A percentile compares a stretch with the other conserved stretches of the same genome.
Evolutionary conservation across 2,329 filamentous ascomycete genomes (phyloP).

Genomic region (Monilinia fructigena): DNA sequence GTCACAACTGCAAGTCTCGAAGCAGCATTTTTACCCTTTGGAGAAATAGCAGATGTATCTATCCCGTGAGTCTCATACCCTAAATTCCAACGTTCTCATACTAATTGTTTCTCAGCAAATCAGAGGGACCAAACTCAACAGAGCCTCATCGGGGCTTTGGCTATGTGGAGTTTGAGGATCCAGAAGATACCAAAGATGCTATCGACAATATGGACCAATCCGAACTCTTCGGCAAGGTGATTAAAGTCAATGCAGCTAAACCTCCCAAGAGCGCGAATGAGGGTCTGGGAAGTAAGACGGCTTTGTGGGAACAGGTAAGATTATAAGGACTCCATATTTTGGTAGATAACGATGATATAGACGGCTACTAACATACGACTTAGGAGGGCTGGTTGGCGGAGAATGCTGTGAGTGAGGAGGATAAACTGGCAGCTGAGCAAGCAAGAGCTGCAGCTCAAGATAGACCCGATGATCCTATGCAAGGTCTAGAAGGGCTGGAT

Average conservation of each 20-base stretch:
- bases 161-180: slow-evolving; percentile 90
- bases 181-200: slow-evolving; percentile 84
- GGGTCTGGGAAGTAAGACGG: slow-evolving; percentile 87
- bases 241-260: slow-evolving; percentile 91
- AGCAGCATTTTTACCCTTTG: slow-evolving; percentile 94
- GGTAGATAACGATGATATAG: not conserved
- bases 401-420: slow-evolving; percentile 80
- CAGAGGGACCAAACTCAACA: slow-evolving; percentile 73
- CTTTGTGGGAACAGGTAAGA: slow-evolving; percentile 93
- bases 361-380: slow-evolving; percentile 28
- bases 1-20: slow-evolving; percentile 75
- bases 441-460: slow-evolving; percentile 52
- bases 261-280: slow-evolving; percentile 85
- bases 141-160: slow-evolving; percentile 90
- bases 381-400: slow-evolving; percentile 93
- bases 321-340: not conserved
- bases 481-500: slow-evolving; percentile 88
- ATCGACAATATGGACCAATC: slow-evolving; percentile 99
- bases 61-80: slow-evolving; percentile 54
- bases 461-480: slow-evolving; percentile 81
- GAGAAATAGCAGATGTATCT: slow-evolving; percentile 88
- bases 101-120: slow-evolving; percentile 52
- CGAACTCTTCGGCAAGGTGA: slow-evolving; percentile 86
- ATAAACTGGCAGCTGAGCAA: slow-evolving; percentile 60
- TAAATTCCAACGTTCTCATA: slow-evolving; percentile 2